These are phyloP conservation scores for Pezicula radicicola DNA, from an alignment of 2,329 filamentous ascomycete genomes.

Conservation along the genomic window DNA sequence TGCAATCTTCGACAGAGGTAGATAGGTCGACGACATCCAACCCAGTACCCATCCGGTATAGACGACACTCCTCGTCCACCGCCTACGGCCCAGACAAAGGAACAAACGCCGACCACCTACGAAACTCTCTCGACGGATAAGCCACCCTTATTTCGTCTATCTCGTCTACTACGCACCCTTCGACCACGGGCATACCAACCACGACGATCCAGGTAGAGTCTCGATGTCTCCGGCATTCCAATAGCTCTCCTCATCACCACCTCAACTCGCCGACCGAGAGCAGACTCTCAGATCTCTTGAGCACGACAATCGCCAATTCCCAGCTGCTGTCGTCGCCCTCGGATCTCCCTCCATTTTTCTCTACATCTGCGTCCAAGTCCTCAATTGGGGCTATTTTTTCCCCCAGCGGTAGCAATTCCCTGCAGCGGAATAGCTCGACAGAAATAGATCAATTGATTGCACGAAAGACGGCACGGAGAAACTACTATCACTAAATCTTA, in stretches of 20 bases:
- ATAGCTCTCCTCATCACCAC: slow-evolving; percentile 14
- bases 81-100: not conserved
- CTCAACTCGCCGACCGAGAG: not conserved
- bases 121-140: not conserved
- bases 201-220: slow-evolving; percentile 7
- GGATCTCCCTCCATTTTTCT: not conserved
- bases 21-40: slow-evolving; percentile 1
- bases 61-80: slow-evolving; percentile 4
- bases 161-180: not conserved
- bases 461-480: slow-evolving; percentile 7
- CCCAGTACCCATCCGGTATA: slow-evolving; percentile 6
- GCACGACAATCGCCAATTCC: slow-evolving; percentile 3
- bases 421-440: slow-evolving; percentile 11
- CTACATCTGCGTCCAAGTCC: slow-evolving; percentile 9
- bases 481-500: slow-evolving; percentile 1
- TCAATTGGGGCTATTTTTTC: slow-evolving; percentile 7
- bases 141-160: not conserved
- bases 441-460: slow-evolving; percentile 11
- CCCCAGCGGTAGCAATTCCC: slow-evolving; percentile 5
- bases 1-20: slow-evolving; percentile 6
- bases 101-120: not conserved
- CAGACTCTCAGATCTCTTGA: not conserved
- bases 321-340: slow-evolving; percentile 1
- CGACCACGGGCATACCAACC: slow-evolving; percentile 6
- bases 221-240: slow-evolving; percentile 20